Evolutionary conservation across 441 rosid genomes (phyloP), one percentile per base, ranked within the genome.

Genomic region (Caryocar brasiliense): DNA sequence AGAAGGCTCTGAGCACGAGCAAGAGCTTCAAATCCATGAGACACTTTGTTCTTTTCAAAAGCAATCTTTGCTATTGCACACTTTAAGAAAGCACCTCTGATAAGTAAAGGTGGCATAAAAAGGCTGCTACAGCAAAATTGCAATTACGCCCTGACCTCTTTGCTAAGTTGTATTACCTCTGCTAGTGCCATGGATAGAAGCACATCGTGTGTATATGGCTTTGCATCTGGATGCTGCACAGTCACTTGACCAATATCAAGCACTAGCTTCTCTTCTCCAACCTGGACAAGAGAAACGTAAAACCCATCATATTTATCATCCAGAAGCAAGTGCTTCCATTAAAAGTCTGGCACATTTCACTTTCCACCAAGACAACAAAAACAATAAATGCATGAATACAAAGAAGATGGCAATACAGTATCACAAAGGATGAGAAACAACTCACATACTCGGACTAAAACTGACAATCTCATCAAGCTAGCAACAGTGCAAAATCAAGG

Each of bases 1-100:
- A 91, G 85, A 65, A 87, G 77, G 68, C 72, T 66, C 22, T 91
- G 98, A 51, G 98, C 95, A 34, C 87, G 95, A 46, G 95, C 95
- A 73, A 91, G 94, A 66, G 98, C 96, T 74, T 87, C 98, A 71
- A 91, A 87, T 64, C 98, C 98, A 66, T 62, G 83, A 41, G 91
- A 81, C 40, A 87, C 83, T 70, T 79, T 85, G 72, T 75, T 83
- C 80, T 75, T 85, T 75, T 91, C 94, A 46, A 91, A 81, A 58
- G 79, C 75, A 73, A 47, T 66, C 75, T 85, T 87, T 27, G 98
- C 96, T 57, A 83, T 79, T 34, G 91, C 90, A 78, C 96, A 91
- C 98, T 91, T 80, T 79, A 85, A 75, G 80, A 78, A 71, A 81
- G 78, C 74, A 70, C 73, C 79, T 61, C 78, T 65, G 69, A 79